Conservation (phyloP, 78 protist genomes). For the Dictyostelium firmibasis region DNA sequence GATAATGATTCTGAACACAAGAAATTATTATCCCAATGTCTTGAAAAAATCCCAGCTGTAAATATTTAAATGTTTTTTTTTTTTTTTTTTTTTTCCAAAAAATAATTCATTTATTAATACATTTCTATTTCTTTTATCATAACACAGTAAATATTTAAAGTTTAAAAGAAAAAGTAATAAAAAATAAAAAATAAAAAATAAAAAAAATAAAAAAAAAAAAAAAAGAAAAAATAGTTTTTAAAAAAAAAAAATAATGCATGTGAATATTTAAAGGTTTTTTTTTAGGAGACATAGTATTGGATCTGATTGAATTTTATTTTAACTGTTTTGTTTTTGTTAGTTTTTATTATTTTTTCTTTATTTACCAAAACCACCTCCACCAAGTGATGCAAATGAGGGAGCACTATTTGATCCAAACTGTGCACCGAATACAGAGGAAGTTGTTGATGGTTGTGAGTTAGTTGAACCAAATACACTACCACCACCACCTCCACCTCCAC, state of each 20-base stretch:
- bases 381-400: not conserved
- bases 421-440: constrained; percentile 26
- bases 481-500: constrained; percentile 35
- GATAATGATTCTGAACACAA: constrained; percentile 73
- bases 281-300: too few relatives aligned
- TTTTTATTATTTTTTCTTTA: not conserved
- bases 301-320: not conserved
- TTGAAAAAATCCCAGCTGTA: constrained; percentile 53
- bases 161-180: not conserved
- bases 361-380: not conserved
- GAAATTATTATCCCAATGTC: constrained; percentile 49
- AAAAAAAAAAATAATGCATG: not conserved
- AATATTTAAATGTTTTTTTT: not conserved
- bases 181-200: not conserved
- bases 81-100: not conserved
- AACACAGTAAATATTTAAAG: too few relatives aligned
- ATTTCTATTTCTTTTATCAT: not conserved
- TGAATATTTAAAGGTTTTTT: not conserved
- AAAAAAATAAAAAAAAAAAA: not conserved
- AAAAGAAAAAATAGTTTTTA: not conserved
- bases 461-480: constrained; percentile 29
- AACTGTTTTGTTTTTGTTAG: not conserved
- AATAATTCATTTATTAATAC: not conserved
- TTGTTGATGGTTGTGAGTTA: not conserved
- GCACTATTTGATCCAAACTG: not conserved